Conservation (phyloP, 345 rosid genomes). For the Brassica cretica region DNA sequence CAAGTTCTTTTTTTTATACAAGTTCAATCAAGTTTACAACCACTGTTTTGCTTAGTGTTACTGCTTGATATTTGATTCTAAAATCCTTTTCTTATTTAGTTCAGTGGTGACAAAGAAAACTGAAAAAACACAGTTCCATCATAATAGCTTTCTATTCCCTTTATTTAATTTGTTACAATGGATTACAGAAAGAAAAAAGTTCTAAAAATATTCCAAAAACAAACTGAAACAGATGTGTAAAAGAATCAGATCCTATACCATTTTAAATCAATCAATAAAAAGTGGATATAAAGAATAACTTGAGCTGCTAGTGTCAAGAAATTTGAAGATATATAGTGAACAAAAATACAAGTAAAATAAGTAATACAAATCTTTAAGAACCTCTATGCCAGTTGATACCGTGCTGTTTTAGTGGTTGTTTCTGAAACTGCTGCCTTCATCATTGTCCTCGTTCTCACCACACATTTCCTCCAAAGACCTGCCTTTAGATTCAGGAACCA, state of each 20-base stretch:
- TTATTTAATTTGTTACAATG: background rate
- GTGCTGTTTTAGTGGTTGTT: conserved; percentile 29
- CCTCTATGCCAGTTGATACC: conserved; percentile 35
- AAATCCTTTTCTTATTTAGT: background rate
- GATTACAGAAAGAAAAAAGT: background rate
- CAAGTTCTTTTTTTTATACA: no score
- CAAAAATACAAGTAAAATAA: background rate
- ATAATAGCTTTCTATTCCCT: background rate
- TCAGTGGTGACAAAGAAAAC: background rate
- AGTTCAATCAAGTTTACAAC: no score
- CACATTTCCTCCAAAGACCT: conserved; percentile 84
- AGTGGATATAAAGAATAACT: background rate
- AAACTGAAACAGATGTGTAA: conserved; percentile 1
- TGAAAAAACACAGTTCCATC: background rate
- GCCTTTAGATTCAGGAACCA: conserved; percentile 90
- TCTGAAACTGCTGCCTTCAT: conserved; percentile 14
- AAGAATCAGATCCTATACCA: conserved; percentile 29
- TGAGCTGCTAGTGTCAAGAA: conserved; percentile 24
- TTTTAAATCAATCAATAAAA: conserved; percentile 12
- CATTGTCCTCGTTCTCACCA: conserved; percentile 57
- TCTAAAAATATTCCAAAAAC: background rate
- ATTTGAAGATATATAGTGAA: background rate
- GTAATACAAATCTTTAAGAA: conserved; percentile 2
- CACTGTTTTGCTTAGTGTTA: background rate
- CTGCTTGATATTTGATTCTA: background rate